Conservation (phyloP, 805 yeast species). For the Wickerhamiella slavikovae region DNA sequence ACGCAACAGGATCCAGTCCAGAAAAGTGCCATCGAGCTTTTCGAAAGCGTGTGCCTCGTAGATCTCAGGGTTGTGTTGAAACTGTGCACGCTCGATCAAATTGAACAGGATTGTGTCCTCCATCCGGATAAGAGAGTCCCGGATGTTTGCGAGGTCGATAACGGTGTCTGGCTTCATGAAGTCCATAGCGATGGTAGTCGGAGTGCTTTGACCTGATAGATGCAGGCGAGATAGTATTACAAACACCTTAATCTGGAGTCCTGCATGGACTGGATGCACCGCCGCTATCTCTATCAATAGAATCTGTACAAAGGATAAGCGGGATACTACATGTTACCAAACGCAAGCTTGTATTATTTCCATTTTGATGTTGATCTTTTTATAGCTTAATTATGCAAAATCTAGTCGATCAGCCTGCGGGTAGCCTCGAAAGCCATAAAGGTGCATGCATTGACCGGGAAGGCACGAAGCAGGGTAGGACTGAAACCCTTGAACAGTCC, state of each 20-base stretch:
- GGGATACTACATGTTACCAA: too few species aligned
- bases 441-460: slow-evolving; percentile 96
- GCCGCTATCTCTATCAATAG: too few species aligned
- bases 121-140: slow-evolving; percentile 74
- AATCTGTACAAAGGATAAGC: too few species aligned
- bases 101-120: slow-evolving; percentile 91
- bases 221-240: too few species aligned
- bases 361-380: too few species aligned
- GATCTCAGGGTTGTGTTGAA: slow-evolving; percentile 51
- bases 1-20: slow-evolving; percentile 70
- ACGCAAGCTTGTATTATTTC: too few species aligned
- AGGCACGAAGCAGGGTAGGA: slow-evolving; percentile 89
- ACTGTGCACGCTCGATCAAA: slow-evolving; percentile 84
- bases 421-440: slow-evolving; percentile 84
- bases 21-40: slow-evolving; percentile 54
- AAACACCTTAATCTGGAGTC: too few species aligned
- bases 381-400: too few species aligned
- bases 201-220: too few species aligned
- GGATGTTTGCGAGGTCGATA: slow-evolving; percentile 58
- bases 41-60: slow-evolving; percentile 44
- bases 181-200: slow-evolving; percentile 37
- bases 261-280: too few species aligned
- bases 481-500: slow-evolving; percentile 82
- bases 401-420: slow-evolving; percentile 22
- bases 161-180: slow-evolving; percentile 69